Percentiles rank a stretch among this genome's conserved stretches.
Conservation (phyloP, 1,284 basidiomycete species). For the Fomitopsis betulina region DNA sequence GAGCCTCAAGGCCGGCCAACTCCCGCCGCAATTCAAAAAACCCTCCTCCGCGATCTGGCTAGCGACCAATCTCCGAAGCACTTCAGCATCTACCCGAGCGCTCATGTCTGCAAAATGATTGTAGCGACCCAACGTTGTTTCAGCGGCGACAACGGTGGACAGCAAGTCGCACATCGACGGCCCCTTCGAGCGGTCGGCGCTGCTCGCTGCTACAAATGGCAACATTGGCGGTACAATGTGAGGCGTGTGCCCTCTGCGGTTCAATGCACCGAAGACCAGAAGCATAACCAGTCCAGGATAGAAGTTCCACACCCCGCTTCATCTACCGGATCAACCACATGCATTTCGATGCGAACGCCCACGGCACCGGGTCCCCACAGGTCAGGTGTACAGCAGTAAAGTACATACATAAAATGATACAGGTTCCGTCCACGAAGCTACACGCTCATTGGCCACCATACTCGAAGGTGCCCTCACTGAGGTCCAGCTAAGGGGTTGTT, state of each 20-base stretch:
- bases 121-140: neutral
- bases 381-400: neutral
- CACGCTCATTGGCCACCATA: slow-evolving; percentile 11
- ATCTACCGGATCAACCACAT: neutral
- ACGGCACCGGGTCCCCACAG: neutral
- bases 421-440: neutral
- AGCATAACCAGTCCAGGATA: neutral
- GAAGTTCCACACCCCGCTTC: neutral
- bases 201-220: neutral
- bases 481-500: slow-evolving; percentile 20
- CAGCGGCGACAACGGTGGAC: neutral
- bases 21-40: neutral
- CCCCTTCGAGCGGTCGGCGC: neutral
- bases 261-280: neutral
- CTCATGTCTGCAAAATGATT: neutral
- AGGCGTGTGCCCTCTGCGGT: neutral
- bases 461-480: slow-evolving; percentile 25
- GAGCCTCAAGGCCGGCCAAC: slow-evolving; percentile 6
- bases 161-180: neutral
- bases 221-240: neutral
- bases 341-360: neutral
- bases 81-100: neutral
- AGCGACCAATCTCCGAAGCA: neutral
- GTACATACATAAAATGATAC: neutral
- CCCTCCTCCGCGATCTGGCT: neutral